A percentile compares a stretch with the other conserved stretches of the same genome.
phyloP scores from a whole-genome alignment of 306 rosid genomes.

The Fragaria iinumae region DNA sequence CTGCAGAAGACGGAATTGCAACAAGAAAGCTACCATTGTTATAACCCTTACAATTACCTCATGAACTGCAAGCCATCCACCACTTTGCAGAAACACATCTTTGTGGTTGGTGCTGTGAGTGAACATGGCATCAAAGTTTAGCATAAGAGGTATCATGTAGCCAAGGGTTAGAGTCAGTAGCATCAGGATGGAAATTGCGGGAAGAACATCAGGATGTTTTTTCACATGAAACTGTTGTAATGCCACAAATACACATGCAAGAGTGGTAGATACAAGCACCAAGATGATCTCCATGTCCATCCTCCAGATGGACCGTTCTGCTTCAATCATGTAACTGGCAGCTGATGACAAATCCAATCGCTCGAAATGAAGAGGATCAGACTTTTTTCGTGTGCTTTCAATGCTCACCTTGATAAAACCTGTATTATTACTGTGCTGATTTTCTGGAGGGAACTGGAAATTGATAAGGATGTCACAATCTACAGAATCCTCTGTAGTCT shows the following conservation, averaged over 20 bases:
- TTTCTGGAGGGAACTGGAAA: constrained; percentile 44
- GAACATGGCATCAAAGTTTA: constrained; percentile 62
- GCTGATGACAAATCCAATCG: constrained; percentile 31
- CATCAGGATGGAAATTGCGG: constrained; percentile 48
- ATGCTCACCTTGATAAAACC: constrained; percentile 41
- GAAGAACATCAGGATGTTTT: constrained; percentile 42
- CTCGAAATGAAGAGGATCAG: constrained; percentile 50
- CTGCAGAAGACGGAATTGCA: constrained; percentile 55
- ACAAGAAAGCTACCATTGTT: constrained; percentile 51
- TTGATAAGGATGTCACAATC: constrained; percentile 58
- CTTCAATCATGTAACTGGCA: constrained; percentile 10
- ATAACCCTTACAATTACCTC: constrained; percentile 43
- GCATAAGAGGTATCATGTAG: constrained; percentile 45
- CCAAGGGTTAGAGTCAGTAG: constrained; percentile 40
- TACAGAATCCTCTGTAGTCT: constrained; percentile 11
- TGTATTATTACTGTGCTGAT: background rate
- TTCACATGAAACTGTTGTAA: constrained; percentile 50
- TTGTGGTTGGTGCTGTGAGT: constrained; percentile 14
- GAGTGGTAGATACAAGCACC: constrained; percentile 54
- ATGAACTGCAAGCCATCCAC: constrained; percentile 52
- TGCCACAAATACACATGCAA: constrained; percentile 48
- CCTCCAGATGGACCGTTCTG: constrained; percentile 34
- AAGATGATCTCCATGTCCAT: constrained; percentile 52
- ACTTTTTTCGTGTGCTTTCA: constrained; percentile 42
- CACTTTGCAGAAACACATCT: constrained; percentile 27